Conservation (phyloP, 306 rosid genomes). For the Hippophae gyantsensis region DNA sequence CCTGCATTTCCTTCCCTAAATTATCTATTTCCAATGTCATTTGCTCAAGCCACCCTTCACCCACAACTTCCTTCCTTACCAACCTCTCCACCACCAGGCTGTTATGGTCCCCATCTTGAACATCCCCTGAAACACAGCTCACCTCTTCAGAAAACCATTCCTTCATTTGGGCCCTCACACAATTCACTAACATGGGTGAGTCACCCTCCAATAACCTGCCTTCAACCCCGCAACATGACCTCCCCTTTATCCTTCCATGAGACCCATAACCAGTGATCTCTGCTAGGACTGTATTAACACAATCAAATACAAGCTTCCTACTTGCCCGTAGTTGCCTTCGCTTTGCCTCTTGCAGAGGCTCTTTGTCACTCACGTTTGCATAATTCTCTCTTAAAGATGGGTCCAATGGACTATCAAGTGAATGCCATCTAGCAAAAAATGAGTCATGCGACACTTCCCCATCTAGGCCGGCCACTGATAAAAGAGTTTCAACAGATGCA, state of each 20-base stretch:
- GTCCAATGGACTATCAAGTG: constrained; percentile 68
- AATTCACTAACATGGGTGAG: constrained; percentile 42
- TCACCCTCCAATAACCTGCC: constrained; percentile 26
- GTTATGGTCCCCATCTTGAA: constrained; percentile 42
- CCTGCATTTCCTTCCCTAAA: constrained; percentile 63
- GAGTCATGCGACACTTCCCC: constrained; percentile 30
- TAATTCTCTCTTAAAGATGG: constrained; percentile 73
- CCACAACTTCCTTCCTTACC: constrained; percentile 61
- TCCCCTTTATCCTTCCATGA: constrained; percentile 19
- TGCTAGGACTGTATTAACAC: constrained; percentile 45
- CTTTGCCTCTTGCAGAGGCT: constrained; percentile 53
- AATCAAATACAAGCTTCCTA: constrained; percentile 72
- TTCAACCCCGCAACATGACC: constrained; percentile 29
- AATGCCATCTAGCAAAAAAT: constrained; percentile 45
- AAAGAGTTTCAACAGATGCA: constrained; percentile 43
- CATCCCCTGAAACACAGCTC: constrained; percentile 39
- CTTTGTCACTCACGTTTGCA: constrained; percentile 36
- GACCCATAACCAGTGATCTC: constrained; percentile 48
- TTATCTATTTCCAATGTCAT: constrained; percentile 50
- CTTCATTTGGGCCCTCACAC: constrained; percentile 57
- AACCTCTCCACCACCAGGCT: constrained; percentile 66
- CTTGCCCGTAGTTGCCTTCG: constrained; percentile 62
- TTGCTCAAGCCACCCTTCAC: constrained; percentile 60
- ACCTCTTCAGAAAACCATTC: constrained; percentile 48
- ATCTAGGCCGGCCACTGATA: constrained; percentile 57